phyloP scores from a whole-genome alignment of 2,329 filamentous ascomycete genomes.

The Scedosporium minutisporum region DNA sequence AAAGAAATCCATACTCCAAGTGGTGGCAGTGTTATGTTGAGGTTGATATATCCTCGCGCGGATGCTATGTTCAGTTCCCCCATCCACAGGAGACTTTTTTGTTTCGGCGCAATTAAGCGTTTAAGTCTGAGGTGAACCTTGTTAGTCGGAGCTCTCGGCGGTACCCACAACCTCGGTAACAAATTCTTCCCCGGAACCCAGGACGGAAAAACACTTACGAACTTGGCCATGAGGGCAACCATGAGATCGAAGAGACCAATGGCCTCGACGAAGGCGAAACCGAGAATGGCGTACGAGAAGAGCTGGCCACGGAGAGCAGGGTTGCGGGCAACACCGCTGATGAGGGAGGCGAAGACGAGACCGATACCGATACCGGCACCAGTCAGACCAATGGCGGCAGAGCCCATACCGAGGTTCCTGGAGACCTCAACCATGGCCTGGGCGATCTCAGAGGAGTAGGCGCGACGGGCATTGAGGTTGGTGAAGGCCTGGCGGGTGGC shows the following conservation, averaged over 20 bases:
- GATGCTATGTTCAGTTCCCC: constrained; percentile 8
- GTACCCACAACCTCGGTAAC: not conserved
- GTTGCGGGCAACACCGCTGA: constrained; percentile 88
- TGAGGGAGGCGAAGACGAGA: constrained; percentile 84
- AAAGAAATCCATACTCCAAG: constrained; percentile 7
- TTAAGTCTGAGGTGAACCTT: constrained; percentile 2
- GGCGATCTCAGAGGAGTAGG: constrained; percentile 83
- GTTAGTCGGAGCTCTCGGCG: not conserved
- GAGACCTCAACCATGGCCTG: constrained; percentile 82
- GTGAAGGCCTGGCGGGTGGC: constrained; percentile 53
- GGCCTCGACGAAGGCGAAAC: constrained; percentile 91
- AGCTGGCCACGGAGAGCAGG: constrained; percentile 89
- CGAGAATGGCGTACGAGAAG: constrained; percentile 91
- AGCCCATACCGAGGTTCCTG: constrained; percentile 84
- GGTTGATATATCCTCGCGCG: not conserved
- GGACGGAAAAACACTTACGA: constrained; percentile 43
- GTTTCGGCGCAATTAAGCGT: not conserved
- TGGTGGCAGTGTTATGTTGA: constrained; percentile 1
- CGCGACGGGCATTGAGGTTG: constrained; percentile 49
- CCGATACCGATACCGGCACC: constrained; percentile 93
- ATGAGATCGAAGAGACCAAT: constrained; percentile 83
- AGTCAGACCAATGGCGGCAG: constrained; percentile 83
- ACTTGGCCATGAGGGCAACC: constrained; percentile 92
- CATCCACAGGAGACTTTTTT: constrained; percentile 6
- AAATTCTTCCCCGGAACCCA: not conserved